These are phyloP conservation scores for Jamesozyma hellenica DNA, from an alignment of 805 yeast genomes.

Conservation along the genomic window DNA sequence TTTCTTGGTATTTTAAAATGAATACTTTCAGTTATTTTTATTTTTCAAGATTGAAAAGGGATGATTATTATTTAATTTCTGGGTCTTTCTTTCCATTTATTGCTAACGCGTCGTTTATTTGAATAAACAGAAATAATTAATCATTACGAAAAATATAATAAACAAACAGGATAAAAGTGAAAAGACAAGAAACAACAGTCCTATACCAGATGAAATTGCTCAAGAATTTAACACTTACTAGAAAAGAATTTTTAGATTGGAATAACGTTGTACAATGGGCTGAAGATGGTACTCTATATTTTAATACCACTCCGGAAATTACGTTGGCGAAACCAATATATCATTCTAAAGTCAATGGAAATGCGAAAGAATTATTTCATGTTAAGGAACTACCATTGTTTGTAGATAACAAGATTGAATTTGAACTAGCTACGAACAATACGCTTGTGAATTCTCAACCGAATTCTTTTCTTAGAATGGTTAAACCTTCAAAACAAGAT, in stretches of 20 bases:
- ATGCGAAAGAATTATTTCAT: slow-evolving; percentile 20
- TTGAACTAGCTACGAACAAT: slow-evolving; percentile 15
- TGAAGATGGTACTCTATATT: slow-evolving; percentile 22
- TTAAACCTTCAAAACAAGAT: slow-evolving; percentile 16
- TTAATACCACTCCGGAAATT: slow-evolving; percentile 21
- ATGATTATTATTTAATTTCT: no score
- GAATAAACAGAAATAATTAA: no score
- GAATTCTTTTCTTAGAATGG: slow-evolving; percentile 13
- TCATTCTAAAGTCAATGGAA: slow-evolving; percentile 9
- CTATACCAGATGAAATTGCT: slow-evolving; percentile 15
- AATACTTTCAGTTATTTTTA: no score
- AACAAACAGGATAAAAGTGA: no score
- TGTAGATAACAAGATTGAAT: slow-evolving; percentile 22
- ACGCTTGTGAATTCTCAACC: slow-evolving; percentile 24
- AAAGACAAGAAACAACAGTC: no score
- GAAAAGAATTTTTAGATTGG: slow-evolving; percentile 25
- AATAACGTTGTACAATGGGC: slow-evolving; percentile 22
- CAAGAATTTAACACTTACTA: slow-evolving; percentile 19
- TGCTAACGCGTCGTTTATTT: no score
- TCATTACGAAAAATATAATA: no score
- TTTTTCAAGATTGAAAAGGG: no score
- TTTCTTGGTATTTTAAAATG: no score
- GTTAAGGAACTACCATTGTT: slow-evolving; percentile 16
- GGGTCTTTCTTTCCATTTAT: no score
- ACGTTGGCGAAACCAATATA: slow-evolving; percentile 23